Conservation (phyloP, 495 filamentous ascomycete species). For the Penicillium salamii region DNA sequence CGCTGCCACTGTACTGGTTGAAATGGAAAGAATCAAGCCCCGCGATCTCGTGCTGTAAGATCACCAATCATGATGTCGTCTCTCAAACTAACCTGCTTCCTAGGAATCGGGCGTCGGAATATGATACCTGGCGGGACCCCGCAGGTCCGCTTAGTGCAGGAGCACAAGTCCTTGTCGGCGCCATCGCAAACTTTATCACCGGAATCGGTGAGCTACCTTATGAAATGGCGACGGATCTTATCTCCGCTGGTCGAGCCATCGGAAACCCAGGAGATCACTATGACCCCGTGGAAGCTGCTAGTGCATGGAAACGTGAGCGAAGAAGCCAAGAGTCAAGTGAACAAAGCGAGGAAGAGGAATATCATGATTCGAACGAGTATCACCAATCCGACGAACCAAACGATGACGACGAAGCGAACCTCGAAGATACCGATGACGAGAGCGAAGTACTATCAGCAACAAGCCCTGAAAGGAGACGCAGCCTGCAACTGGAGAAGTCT, state of each 20-base stretch:
- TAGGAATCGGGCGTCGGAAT: constrained; percentile 65
- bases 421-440: neutral
- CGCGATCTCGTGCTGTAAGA: constrained; percentile 64
- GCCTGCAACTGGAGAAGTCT: constrained; percentile 11
- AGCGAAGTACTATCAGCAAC: neutral
- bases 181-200: constrained; percentile 71
- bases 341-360: neutral
- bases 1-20: constrained; percentile 62
- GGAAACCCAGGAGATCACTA: constrained; percentile 52
- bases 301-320: constrained; percentile 3
- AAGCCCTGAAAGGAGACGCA: constrained; percentile 3
- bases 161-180: constrained; percentile 71
- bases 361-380: neutral
- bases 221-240: constrained; percentile 62
- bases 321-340: neutral
- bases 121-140: constrained; percentile 69
- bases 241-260: constrained; percentile 53
- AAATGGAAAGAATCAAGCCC: constrained; percentile 58
- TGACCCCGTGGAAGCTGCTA: neutral
- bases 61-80: neutral
- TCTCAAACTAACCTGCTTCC: constrained; percentile 20
- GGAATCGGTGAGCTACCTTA: constrained; percentile 79
- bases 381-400: neutral
- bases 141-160: constrained; percentile 70
- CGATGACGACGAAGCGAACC: neutral